A percentile compares a stretch with the other conserved stretches of the same genome.
phyloP scores from a whole-genome alignment of 192 early-diverging fungal genomes.

The Gonapodya prolifera region DNA sequence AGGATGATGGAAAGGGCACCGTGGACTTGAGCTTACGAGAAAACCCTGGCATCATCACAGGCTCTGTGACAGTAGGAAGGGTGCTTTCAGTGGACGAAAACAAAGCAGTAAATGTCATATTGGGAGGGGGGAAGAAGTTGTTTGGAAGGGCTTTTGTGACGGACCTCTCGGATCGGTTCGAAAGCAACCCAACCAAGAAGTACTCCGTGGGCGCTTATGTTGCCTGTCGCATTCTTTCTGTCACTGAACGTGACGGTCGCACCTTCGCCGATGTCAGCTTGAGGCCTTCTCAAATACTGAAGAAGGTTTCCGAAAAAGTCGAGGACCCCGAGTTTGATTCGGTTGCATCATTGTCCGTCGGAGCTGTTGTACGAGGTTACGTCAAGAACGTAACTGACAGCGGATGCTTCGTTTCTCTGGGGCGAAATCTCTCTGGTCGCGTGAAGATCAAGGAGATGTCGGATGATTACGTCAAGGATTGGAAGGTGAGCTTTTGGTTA shows the following conservation, averaged over 20 bases:
- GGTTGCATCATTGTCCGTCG: constrained; percentile 8
- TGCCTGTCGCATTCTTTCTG: constrained; percentile 16
- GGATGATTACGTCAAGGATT: constrained; percentile 77
- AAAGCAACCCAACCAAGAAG: constrained; percentile 16
- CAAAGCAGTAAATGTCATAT: constrained; percentile 36
- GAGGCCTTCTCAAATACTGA: constrained; percentile 2
- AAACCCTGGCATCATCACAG: constrained; percentile 12
- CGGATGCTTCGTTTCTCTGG: constrained; percentile 59
- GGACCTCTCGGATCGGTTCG: constrained; percentile 37
- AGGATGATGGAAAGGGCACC: constrained; percentile 9
- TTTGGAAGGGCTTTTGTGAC: constrained; percentile 48
- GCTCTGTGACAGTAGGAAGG: constrained; percentile 38
- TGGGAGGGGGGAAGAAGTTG: constrained; percentile 26
- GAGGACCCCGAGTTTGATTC: background rate
- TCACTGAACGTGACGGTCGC: constrained; percentile 16
- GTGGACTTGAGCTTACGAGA: constrained; percentile 10
- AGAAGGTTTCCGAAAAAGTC: background rate
- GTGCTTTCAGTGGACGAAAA: constrained; percentile 28
- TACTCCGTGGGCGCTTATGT: constrained; percentile 20
- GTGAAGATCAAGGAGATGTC: constrained; percentile 78
- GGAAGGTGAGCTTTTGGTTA: constrained; percentile 28
- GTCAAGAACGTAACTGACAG: constrained; percentile 21
- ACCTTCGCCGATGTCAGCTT: constrained; percentile 3
- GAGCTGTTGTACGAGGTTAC: constrained; percentile 29
- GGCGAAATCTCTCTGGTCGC: constrained; percentile 46